These are phyloP conservation scores for Syzygium aqueum DNA, from an alignment of 345 rosid species.

Conservation along the genomic window DNA sequence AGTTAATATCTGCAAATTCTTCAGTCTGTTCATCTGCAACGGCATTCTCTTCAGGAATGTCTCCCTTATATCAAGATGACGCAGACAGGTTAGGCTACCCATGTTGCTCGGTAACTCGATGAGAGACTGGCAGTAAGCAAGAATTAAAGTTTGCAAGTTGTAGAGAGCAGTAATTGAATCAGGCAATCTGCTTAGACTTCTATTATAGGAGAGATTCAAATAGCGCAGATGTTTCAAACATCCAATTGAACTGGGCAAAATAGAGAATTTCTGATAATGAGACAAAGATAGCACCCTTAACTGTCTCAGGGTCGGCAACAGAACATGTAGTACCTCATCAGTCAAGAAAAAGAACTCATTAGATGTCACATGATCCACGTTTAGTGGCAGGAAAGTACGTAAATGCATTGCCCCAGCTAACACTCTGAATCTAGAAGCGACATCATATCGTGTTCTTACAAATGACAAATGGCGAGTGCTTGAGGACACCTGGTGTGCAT, in stretches of 20 bases:
- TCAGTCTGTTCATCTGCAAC: neutral
- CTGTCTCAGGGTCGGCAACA: neutral
- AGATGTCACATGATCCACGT: neutral
- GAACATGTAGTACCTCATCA: neutral
- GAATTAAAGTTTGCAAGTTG: conserved; percentile 15
- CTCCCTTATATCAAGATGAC: conserved; percentile 12
- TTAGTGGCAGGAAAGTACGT: conserved; percentile 3
- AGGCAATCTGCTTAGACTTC: neutral
- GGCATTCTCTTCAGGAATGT: conserved; percentile 14
- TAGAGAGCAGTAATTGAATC: conserved; percentile 1
- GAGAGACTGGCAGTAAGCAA: conserved; percentile 3
- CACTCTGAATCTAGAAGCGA: neutral
- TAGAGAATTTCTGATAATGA: neutral
- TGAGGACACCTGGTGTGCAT: neutral
- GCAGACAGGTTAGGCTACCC: conserved; percentile 7
- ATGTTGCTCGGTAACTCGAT: conserved; percentile 4
- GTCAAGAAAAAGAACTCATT: neutral
- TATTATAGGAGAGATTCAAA: conserved; percentile 2
- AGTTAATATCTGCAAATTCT: conserved; percentile 5
- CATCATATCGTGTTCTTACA: neutral
- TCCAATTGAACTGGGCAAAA: conserved; percentile 2
- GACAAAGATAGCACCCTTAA: conserved; percentile 10
- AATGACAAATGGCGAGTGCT: conserved; percentile 5
- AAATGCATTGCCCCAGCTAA: neutral
- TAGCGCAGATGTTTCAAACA: conserved; percentile 6